Base-by-base conservation (phyloP, 179 eudicot genomes). In the Camellia oleifera region DNA sequence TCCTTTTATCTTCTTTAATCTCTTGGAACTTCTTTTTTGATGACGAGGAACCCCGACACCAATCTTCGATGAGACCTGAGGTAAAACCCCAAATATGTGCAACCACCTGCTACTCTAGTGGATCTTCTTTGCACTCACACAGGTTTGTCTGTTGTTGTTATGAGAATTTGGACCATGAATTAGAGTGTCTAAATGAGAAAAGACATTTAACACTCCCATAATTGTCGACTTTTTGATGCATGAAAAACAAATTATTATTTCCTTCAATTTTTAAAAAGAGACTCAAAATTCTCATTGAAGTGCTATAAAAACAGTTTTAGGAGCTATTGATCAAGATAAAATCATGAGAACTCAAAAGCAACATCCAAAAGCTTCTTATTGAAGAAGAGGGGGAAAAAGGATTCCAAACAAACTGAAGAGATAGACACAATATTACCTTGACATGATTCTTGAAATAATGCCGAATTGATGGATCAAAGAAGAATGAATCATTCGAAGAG, bases 401-500 rank as follows among this genome's bases (percentile, higher is more conserved):
- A 6, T 9, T 26, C 14, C 26, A 48, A 74, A 15, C 8, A 54
- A n/a, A 18, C 48, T 20, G 15, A 75, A 3, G 10, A 57, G 53
- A 18, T 46, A 62, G 60, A 73, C 67, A 53, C 8, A 32, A 32
- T 32, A 60, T n/a, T 88, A 96, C 99, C 99, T 96, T 96, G 78
- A 96, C 78, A 82, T 92, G 93, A 82, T 83, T 86, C 84, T 96
- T 96, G 89, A 92, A 96, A 83, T 94, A 96, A 62, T 67, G 90
- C 40, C 92, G 91, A 74, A 91, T 91, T 53, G 97, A 88, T 69
- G 99, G 99, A 79, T 96, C 99, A 83, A 82, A 96, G 85, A 92
- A 96, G 90, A 94, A 96, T 0, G 99, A 96, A 90, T 96, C 99
- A 72, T 96, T 94, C 7, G 97, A 96, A 82, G 98, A 82, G 82